Conservation (phyloP, 2,329 filamentous ascomycete species). For the Aspergillus felis region DNA sequence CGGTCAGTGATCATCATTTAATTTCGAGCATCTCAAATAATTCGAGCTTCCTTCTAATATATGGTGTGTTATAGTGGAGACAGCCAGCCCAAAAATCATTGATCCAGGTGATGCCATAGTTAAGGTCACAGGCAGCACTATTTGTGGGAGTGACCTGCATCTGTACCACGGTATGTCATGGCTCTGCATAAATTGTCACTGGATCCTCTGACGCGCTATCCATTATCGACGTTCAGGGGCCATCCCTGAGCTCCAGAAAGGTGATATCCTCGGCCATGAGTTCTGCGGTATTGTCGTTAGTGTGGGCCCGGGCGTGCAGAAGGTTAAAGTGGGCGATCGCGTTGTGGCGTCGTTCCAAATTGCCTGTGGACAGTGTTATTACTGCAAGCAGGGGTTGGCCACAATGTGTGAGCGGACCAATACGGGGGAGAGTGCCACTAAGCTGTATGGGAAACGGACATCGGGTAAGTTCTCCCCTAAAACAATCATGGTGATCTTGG, state of each 20-base stretch:
- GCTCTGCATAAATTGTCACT: background rate
- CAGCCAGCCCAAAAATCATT: conserved; percentile 66
- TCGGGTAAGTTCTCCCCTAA: conserved; percentile 49
- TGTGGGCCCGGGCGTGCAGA: conserved; percentile 53
- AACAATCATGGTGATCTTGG: background rate
- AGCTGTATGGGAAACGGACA: conserved; percentile 75
- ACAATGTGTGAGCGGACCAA: conserved; percentile 83
- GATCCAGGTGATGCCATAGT: conserved; percentile 75
- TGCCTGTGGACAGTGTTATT: conserved; percentile 64
- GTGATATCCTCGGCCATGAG: conserved; percentile 64
- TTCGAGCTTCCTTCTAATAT: background rate
- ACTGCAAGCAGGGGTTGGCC: conserved; percentile 72
- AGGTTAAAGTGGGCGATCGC: conserved; percentile 58
- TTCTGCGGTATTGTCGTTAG: conserved; percentile 52
- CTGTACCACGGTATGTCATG: conserved; percentile 36
- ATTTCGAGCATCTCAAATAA: background rate
- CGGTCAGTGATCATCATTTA: background rate
- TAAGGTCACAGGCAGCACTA: conserved; percentile 66
- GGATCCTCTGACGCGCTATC: background rate
- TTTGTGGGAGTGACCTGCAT: conserved; percentile 60
- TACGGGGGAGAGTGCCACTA: conserved; percentile 64
- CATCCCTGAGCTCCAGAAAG: conserved; percentile 58
- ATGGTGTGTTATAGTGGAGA: conserved; percentile 47
- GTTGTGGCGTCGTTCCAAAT: conserved; percentile 89
- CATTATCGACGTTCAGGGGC: conserved; percentile 26